A percentile compares a stretch with the other conserved stretches of the same genome.
phyloP scores from a whole-genome alignment of 495 filamentous ascomycete species.

The Neurospora cerealis region DNA sequence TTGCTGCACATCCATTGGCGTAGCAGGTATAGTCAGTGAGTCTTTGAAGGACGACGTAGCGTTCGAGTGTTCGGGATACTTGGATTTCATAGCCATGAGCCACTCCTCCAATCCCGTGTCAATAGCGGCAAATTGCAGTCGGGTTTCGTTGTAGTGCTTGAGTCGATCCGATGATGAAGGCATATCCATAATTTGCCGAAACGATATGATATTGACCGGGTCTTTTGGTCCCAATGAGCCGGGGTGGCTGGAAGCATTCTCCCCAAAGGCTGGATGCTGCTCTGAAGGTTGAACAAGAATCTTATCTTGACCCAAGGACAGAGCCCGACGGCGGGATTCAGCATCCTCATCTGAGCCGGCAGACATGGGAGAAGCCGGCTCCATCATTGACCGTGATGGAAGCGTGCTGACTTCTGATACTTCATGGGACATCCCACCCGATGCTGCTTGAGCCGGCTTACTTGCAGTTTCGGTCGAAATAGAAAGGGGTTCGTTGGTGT shows the following conservation, averaged over 20 bases:
- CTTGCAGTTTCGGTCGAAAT: neutral
- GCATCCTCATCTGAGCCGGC: constrained; percentile 8
- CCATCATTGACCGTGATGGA: constrained; percentile 18
- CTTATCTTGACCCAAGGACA: constrained; percentile 36
- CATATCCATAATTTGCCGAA: constrained; percentile 64
- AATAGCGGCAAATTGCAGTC: constrained; percentile 56
- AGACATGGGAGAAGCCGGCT: constrained; percentile 29
- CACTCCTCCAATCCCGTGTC: constrained; percentile 69
- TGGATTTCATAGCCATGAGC: constrained; percentile 41
- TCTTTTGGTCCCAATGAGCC: constrained; percentile 5
- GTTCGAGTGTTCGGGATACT: constrained; percentile 27
- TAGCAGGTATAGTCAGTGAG: constrained; percentile 12
- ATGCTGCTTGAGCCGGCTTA: neutral
- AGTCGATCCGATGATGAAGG: constrained; percentile 54
- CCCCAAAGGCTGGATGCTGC: constrained; percentile 28
- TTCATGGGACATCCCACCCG: constrained; percentile 20
- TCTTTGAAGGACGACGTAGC: constrained; percentile 15
- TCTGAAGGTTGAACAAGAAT: constrained; percentile 21
- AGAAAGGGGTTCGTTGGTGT: neutral
- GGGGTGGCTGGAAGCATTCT: neutral
- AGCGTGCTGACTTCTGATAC: constrained; percentile 26
- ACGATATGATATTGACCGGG: constrained; percentile 39
- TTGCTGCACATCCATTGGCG: constrained; percentile 21
- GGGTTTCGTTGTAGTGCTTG: constrained; percentile 55
- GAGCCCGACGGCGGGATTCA: constrained; percentile 6